Evolutionary conservation across 2,329 filamentous ascomycete genomes (phyloP), one percentile per base, ranked within the genome.

Genomic region (Paracamarosporium sp.): DNA sequence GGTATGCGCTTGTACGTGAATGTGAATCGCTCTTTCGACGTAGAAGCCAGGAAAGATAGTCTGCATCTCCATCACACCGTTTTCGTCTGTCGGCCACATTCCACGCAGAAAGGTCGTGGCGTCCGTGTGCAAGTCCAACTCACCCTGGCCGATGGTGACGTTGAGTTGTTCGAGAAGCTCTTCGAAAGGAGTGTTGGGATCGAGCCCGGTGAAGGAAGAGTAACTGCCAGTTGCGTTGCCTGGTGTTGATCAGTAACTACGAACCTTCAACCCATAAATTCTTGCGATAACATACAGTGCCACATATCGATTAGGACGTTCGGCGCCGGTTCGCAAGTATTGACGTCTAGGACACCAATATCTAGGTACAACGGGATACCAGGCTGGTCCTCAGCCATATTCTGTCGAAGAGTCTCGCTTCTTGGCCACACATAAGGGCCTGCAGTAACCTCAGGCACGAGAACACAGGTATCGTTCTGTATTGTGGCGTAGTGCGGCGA

Each of bases 301-400:
- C 77, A 80, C 54, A 80, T 56, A 25, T 80, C 78, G 24, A 75
- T 64, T 31, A 75, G 72, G 43, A 76, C 61, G 3, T 75, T 63
- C 1, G 70, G 50, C 20, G 79, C 62, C 1, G 78, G 78, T n/a
- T 80, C 71, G 62, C 78, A 80, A 38, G 77, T 78, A 15, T 71
- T 69, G 45, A 76, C 74, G 60, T 80, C 68, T 30, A 80, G 72
- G 27, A 79, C 57, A 61, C 80, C 76, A 50, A 78, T 72, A 52
- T 80, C 77, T 53, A 80, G 68, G 53, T 72, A 72, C n/a, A 80
- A 63, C n/a, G 75, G 72, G 11, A 80, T 68, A 48, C 77, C 78
- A 1, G 44, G 57, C 59, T 80, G 68, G 17, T 61, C 67, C 20
- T 80, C 76, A 5, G 56, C 61, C 44, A 80, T 67, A 55, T 80